Conservation (phyloP, 192 early-diverging fungal species). For the Phycomyces nitens region DNA sequence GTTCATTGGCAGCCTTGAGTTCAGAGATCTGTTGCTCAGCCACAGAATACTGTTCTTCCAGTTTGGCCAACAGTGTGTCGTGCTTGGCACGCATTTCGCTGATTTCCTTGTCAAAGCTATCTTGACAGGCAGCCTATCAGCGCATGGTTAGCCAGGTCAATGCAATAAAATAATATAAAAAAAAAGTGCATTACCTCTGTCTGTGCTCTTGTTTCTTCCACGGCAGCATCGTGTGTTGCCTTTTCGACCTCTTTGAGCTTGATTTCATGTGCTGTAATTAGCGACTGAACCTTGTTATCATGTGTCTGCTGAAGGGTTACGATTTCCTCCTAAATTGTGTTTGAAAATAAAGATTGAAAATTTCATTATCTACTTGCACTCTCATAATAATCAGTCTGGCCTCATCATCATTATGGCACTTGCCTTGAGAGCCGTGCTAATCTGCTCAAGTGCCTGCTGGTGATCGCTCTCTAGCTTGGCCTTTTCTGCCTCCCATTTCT, state of each 20-base stretch:
- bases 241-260: slow-evolving; percentile 11
- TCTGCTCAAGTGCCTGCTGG: background rate
- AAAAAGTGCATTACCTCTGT: background rate
- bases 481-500: background rate
- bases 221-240: slow-evolving; percentile 5
- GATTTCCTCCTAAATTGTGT: slow-evolving; percentile 17
- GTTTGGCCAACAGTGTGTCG: background rate
- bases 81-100: background rate
- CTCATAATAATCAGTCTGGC: no score
- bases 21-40: background rate
- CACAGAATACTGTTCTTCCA: background rate
- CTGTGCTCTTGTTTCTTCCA: background rate
- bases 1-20: background rate
- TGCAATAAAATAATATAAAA: background rate
- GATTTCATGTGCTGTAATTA: background rate
- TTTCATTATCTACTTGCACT: no score
- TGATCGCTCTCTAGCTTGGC: background rate
- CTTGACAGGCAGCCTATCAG: slow-evolving; percentile 2
- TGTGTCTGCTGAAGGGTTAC: slow-evolving; percentile 3
- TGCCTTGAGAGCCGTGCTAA: background rate
- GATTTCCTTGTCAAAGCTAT: slow-evolving; percentile 6
- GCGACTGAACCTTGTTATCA: background rate
- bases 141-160: background rate
- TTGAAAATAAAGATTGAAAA: background rate
- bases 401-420: no score